phyloP scores from a whole-genome alignment of 176 grass and related monocot genomes.

The Aegilops umbellulata region DNA sequence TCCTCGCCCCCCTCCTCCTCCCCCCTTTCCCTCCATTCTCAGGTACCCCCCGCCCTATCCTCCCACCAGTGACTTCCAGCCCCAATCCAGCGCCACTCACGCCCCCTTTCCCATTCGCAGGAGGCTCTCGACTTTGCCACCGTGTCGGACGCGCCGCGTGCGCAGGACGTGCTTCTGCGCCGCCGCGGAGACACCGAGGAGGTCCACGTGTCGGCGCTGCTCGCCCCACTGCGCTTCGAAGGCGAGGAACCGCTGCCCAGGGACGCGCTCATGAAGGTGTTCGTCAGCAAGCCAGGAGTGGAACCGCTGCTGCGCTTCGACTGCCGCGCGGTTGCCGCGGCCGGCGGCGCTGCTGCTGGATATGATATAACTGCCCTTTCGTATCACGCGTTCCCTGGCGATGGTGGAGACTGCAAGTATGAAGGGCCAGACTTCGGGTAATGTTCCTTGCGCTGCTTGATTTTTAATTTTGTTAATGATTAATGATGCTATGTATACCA shows the following conservation, averaged over 20 bases:
- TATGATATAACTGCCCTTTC: constrained; percentile 31
- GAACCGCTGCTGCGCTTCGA: constrained; percentile 69
- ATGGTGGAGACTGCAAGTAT: constrained; percentile 35
- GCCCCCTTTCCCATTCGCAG: constrained; percentile 12
- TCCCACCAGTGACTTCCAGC: neutral
- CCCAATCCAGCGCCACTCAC: neutral
- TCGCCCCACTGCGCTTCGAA: constrained; percentile 50
- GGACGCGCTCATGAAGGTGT: constrained; percentile 65
- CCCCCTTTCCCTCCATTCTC: neutral
- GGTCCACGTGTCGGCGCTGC: constrained; percentile 68
- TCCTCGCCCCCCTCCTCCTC: constrained; percentile 6
- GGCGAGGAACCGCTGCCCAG: constrained; percentile 31
- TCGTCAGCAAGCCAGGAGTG: constrained; percentile 46
- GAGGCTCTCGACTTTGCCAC: constrained; percentile 34
- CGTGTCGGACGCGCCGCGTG: constrained; percentile 38
- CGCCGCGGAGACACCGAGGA: constrained; percentile 35
- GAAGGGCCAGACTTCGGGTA: constrained; percentile 57
- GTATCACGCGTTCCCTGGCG: constrained; percentile 46
- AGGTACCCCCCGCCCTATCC: constrained; percentile 19
- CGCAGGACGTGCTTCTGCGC: constrained; percentile 60
- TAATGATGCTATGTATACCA: neutral
- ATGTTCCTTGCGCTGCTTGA: neutral
- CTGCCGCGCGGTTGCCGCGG: constrained; percentile 33
- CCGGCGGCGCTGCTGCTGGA: neutral
- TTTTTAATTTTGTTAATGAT: neutral